Conservation (phyloP, 163 green algal genomes). For the Dunaliella salina region DNA sequence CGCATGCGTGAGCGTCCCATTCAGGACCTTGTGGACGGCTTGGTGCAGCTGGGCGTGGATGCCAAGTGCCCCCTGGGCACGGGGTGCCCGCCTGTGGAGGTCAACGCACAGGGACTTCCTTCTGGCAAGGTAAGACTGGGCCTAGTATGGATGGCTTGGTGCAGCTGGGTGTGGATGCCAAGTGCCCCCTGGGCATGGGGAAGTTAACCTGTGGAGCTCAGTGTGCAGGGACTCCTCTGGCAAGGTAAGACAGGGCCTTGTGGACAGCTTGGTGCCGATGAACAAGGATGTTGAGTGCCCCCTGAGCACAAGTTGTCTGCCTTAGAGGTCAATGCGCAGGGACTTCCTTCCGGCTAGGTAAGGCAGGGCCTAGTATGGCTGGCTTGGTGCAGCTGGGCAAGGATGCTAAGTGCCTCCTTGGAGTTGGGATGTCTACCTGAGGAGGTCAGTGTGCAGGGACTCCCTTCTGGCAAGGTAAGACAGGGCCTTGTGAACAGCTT, state of each 20-base stretch:
- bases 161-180: constrained; percentile 89
- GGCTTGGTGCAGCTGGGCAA: constrained; percentile 91
- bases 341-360: constrained; percentile 77
- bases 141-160: constrained; percentile 87
- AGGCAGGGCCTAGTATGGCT: constrained; percentile 78
- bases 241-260: constrained; percentile 71
- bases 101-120: constrained; percentile 76
- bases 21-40: constrained; percentile 87
- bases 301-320: constrained; percentile 87
- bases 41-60: constrained; percentile 92
- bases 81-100: constrained; percentile 84
- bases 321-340: constrained; percentile 72
- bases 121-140: constrained; percentile 73
- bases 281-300: constrained; percentile 86
- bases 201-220: constrained; percentile 82
- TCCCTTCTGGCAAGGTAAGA: constrained; percentile 75
- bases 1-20: constrained; percentile 96
- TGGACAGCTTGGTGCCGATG: constrained; percentile 90
- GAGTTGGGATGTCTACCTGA: constrained; percentile 88
- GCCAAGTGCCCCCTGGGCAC: constrained; percentile 85
- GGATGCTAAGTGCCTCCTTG: constrained; percentile 80
- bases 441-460: constrained; percentile 66
- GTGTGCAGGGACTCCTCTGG: constrained; percentile 76
- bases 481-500: constrained; percentile 87
- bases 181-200: constrained; percentile 83